Evolutionary conservation across 1,284 basidiomycete species (phyloP), one percentile per base, ranked within the genome.

Genomic region (Chalciporus sp.): DNA sequence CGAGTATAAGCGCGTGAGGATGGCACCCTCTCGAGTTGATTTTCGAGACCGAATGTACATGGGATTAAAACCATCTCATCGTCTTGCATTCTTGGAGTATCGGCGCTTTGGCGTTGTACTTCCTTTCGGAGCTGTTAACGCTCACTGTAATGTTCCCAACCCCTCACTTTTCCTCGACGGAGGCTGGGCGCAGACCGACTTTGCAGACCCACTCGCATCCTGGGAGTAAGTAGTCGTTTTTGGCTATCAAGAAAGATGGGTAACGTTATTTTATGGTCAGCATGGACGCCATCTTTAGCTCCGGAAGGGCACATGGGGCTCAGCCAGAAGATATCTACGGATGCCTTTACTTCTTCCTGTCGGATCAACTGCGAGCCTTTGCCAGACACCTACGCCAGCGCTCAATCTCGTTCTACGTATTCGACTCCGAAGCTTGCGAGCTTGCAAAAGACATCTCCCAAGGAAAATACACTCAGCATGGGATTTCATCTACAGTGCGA

Each of bases 301-400:
- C 62, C 3, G 75, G 77, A n/a, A 64, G 66, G 47, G 57, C 57
- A 0, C 54, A 67, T 16, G 75, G 76, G 9, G 68, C 67, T 0
- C 64, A 63, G 10, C 55, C 64, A 0, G 74, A 70, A 47, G 78
- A 80, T 47, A 59, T 77, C 42, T 76, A 70, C 41, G 78, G 77
- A 1, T 78, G 76, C 46, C 69, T 80, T 7, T 79, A 76, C 58
- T 77, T 79, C 52, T 72, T 69, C 56, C 57, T 80, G 28, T 67
- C 69, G 0, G 61, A 72, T 4, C 69, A 77, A 52, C 65, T 79
- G 7, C 62, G 61, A 28, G 57, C 47, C 1, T 77, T 79, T 53
- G 62, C 67, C 1, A 46, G 55, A 9, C 71, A 72, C 12, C 57
- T 78, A 39, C 63, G 64, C 7, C 59, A 57, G 11, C 68, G 76